Evolutionary conservation across 306 rosid species (phyloP).

Genomic region (Purshia tridentata): DNA sequence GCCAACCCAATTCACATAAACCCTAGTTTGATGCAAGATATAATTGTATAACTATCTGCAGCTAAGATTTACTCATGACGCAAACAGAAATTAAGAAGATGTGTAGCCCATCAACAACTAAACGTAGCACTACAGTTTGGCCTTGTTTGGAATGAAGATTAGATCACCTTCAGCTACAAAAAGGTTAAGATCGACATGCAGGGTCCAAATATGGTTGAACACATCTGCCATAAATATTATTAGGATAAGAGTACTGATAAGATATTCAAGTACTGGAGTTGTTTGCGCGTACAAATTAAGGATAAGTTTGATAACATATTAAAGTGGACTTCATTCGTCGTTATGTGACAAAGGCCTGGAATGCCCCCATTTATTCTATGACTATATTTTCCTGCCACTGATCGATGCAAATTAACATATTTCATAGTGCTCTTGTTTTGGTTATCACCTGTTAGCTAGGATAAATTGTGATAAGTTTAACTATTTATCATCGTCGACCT

Average conservation of each 20-base stretch:
- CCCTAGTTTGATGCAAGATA: too few species aligned
- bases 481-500: neutral
- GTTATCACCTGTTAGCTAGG: neutral
- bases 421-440: neutral
- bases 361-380: neutral
- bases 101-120: too few species aligned
- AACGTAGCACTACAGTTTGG: neutral
- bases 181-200: neutral
- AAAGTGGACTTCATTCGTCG: slow-evolving; percentile 6
- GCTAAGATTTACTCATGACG: too few species aligned
- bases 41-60: too few species aligned
- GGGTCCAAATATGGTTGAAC: neutral
- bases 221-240: neutral
- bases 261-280: slow-evolving; percentile 3
- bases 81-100: too few species aligned
- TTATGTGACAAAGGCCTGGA: neutral
- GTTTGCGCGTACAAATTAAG: neutral
- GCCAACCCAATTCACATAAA: too few species aligned
- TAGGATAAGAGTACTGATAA: slow-evolving; percentile 8
- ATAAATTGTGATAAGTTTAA: neutral
- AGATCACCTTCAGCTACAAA: too few species aligned
- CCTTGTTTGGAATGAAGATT: neutral
- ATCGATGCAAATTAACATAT: neutral
- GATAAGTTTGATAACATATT: neutral
- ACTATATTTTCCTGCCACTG: neutral